A percentile compares a stretch with the other conserved stretches of the same genome.
Evolutionary conservation across 2,329 filamentous ascomycete genomes (phyloP).

Genomic region (Fusarium falciforme): DNA sequence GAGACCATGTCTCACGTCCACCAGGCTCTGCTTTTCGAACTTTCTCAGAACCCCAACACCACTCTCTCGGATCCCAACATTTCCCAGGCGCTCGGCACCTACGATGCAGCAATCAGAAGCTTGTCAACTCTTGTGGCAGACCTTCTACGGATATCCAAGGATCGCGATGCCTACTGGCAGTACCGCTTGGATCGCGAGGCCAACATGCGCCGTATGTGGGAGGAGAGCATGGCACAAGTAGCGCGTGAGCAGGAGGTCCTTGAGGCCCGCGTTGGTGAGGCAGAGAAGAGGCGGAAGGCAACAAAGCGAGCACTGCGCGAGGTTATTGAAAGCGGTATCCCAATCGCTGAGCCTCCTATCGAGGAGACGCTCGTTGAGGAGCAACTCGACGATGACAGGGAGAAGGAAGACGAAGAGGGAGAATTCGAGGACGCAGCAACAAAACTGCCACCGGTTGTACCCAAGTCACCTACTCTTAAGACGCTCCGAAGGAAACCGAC

Average conservation of each 20-base stretch:
- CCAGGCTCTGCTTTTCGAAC: slow-evolving; percentile 79
- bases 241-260: slow-evolving; percentile 93
- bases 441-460: slow-evolving; percentile 11
- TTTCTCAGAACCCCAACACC: slow-evolving; percentile 73
- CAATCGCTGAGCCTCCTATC: slow-evolving; percentile 45
- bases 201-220: slow-evolving; percentile 95
- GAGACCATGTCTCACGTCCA: slow-evolving; percentile 91
- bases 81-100: slow-evolving; percentile 82
- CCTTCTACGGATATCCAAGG: slow-evolving; percentile 89
- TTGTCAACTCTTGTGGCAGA: slow-evolving; percentile 87
- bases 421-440: slow-evolving; percentile 39
- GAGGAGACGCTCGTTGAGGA: slow-evolving; percentile 47
- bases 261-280: slow-evolving; percentile 87
- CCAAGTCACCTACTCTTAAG: slow-evolving; percentile 37
- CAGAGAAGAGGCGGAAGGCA: slow-evolving; percentile 87
- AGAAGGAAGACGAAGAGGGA: slow-evolving; percentile 33
- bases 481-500: slow-evolving; percentile 67
- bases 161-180: slow-evolving; percentile 97
- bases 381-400: slow-evolving; percentile 42
- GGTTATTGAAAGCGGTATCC: slow-evolving; percentile 71
- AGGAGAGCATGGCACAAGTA: slow-evolving; percentile 98
- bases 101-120: slow-evolving; percentile 90
- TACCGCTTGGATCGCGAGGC: slow-evolving; percentile 91
- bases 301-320: slow-evolving; percentile 92
- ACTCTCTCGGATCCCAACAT: slow-evolving; percentile 82